phyloP scores from a whole-genome alignment of 495 filamentous ascomycete species.

The Astrocystis sublimbata region DNA sequence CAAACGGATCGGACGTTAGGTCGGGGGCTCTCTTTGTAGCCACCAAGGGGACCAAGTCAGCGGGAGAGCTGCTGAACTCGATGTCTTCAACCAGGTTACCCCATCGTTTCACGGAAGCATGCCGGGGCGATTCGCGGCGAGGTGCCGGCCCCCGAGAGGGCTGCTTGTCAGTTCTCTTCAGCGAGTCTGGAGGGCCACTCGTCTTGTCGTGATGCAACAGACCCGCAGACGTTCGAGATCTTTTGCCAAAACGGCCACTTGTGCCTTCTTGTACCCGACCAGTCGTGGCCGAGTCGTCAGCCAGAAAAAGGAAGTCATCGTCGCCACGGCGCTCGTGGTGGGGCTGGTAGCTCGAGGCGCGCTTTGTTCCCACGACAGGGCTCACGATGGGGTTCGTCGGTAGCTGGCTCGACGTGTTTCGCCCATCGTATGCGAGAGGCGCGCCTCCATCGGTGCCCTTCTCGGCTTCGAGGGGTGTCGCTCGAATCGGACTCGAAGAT shows the following conservation, averaged over 20 bases:
- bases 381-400: not conserved
- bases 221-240: constrained; percentile 19
- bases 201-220: constrained; percentile 8
- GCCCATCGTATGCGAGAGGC: constrained; percentile 10
- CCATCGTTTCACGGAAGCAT: constrained; percentile 21
- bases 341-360: not conserved
- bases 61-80: constrained; percentile 29
- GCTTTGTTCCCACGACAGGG: constrained; percentile 11
- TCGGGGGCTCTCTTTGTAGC: not conserved
- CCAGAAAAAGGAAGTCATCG: constrained; percentile 42
- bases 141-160: constrained; percentile 4
- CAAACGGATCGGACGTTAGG: constrained; percentile 28
- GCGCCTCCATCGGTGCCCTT: not conserved
- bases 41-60: constrained; percentile 3
- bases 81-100: constrained; percentile 26
- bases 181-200: constrained; percentile 11
- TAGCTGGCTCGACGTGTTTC: not conserved
- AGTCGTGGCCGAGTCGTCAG: constrained; percentile 53
- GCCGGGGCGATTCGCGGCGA: constrained; percentile 3
- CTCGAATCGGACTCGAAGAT: constrained; percentile 27
- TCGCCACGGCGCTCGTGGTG: constrained; percentile 14
- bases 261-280: too few relatives aligned
- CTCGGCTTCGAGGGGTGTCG: constrained; percentile 11
- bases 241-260: constrained; percentile 27
- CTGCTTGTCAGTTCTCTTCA: not conserved